Percentiles rank a stretch among this genome's conserved stretches.
These are phyloP conservation scores for Saprolegnia parasitica DNA, from an alignment of 352 stramenopile species.

Conservation along the genomic window DNA sequence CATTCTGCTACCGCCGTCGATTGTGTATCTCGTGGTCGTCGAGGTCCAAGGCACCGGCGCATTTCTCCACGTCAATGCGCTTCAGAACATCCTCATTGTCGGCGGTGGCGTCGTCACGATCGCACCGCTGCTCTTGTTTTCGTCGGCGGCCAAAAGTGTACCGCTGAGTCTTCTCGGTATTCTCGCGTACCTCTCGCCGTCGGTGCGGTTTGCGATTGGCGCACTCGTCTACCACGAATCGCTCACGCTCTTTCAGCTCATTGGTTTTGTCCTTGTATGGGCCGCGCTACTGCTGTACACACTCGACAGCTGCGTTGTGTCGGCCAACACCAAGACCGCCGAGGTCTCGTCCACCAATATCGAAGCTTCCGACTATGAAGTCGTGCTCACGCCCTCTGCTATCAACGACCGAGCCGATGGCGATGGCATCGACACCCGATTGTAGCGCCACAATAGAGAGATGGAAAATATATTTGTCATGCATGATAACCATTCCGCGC, in stretches of 20 bases:
- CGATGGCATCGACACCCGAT: too few relatives aligned
- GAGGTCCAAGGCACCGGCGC: slow-evolving; percentile 4
- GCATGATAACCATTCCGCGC: too few relatives aligned
- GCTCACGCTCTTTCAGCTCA: background rate
- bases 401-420: too few relatives aligned
- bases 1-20: background rate
- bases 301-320: background rate
- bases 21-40: slow-evolving; percentile 3
- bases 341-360: too few relatives aligned
- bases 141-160: background rate
- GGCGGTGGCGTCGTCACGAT: slow-evolving; percentile 8
- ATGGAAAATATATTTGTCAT: too few relatives aligned
- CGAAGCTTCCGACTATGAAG: too few relatives aligned
- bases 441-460: too few relatives aligned
- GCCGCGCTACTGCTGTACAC: slow-evolving; percentile 14
- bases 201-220: slow-evolving; percentile 2
- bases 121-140: slow-evolving; percentile 16
- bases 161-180: slow-evolving; percentile 20
- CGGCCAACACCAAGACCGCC: background rate
- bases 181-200: slow-evolving; percentile 6
- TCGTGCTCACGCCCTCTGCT: too few relatives aligned
- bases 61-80: background rate
- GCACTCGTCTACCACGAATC: slow-evolving; percentile 19
- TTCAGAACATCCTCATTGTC: background rate
- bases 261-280: slow-evolving; percentile 20